Percentiles rank a stretch among this genome's conserved stretches.
phyloP scores from a whole-genome alignment of 176 grass and related monocot species.

The Triticum monococcum region DNA sequence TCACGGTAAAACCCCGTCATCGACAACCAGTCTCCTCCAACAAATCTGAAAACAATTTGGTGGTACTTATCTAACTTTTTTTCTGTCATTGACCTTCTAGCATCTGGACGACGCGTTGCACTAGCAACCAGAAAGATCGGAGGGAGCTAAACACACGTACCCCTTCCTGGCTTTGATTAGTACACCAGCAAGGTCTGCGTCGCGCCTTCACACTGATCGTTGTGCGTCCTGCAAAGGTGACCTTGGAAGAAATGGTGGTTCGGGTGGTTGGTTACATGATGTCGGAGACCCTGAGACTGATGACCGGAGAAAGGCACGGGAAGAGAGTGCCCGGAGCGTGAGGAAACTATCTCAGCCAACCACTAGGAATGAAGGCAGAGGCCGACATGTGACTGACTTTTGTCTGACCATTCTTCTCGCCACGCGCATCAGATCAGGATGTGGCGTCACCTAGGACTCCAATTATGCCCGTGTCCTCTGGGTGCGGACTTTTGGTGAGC shows the following conservation, averaged over 20 bases:
- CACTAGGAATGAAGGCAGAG: not conserved
- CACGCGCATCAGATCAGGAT: not conserved
- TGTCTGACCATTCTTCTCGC: not conserved
- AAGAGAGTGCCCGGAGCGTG: not conserved
- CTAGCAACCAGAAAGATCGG: too few relatives aligned
- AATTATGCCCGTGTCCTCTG: too few relatives aligned
- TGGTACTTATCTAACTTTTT: not conserved
- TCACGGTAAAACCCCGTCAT: not conserved
- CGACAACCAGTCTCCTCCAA: not conserved
- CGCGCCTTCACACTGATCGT: slow-evolving; percentile 29
- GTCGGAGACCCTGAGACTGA: not conserved
- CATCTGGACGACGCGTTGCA: too few relatives aligned
- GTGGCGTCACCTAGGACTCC: not conserved
- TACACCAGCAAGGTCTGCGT: not conserved
- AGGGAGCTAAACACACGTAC: too few relatives aligned
- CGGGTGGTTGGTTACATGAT: not conserved
- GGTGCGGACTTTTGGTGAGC: too few relatives aligned
- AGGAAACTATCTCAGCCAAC: not conserved
- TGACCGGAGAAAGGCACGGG: not conserved
- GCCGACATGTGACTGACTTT: not conserved
- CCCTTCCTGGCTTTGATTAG: not conserved
- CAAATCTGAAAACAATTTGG: not conserved
- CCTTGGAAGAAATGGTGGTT: slow-evolving; percentile 12
- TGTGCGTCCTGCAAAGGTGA: not conserved
- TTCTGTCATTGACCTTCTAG: not conserved